Evolutionary conservation across 495 filamentous ascomycete species (phyloP), one percentile per base, ranked within the genome.

Genomic region (Beverwykella pulmonaria): DNA sequence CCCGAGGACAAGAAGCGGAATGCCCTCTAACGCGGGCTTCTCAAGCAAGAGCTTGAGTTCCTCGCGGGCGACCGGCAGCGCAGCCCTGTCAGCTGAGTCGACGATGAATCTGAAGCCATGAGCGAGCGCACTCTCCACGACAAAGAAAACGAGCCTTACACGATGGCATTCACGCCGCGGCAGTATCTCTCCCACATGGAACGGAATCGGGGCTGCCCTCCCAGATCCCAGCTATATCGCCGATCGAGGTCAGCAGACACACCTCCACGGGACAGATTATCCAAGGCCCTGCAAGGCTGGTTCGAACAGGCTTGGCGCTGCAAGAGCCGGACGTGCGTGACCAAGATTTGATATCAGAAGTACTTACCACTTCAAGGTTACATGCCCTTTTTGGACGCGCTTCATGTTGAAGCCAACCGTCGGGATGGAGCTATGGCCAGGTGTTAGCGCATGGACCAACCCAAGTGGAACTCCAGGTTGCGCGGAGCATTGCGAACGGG

Each of bases 101-200:
- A 94, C 92, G 75, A 98, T 96, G 79, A 97, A 98, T 55, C 88
- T 91, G 57, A 7, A 57, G 57, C 26, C 6, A 69, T 75, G 63
- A 77, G 73, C 44, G 22, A 57, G 30, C 29, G 26, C 23, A 41
- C 44, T 32, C 20, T 10, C 14, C 3, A 54, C 29, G 30, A 34
- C 20, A 19, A 44, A 20, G 25, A 19, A 44, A 20, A 55, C 26
- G 53, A 65, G 52, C 53, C 82, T 79, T 84, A 91, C 88, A 98
- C 93, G 70, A 98, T 98, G 67, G 94, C 94, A 78, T 96, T 97
- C 67, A 97, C 94, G 44, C 92, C 93, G 50, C 92, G 90, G 80
- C 94, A 98, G 78, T 98, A 98, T 71, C 94, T 84, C 82, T 98
- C 94, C 94, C 94, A 98, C 94, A 98, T 98, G 64, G 92, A 89